A percentile compares a stretch with the other conserved stretches of the same genome.
phyloP scores from a whole-genome alignment of 257 asterid species.

The Solanum phureja region DNA sequence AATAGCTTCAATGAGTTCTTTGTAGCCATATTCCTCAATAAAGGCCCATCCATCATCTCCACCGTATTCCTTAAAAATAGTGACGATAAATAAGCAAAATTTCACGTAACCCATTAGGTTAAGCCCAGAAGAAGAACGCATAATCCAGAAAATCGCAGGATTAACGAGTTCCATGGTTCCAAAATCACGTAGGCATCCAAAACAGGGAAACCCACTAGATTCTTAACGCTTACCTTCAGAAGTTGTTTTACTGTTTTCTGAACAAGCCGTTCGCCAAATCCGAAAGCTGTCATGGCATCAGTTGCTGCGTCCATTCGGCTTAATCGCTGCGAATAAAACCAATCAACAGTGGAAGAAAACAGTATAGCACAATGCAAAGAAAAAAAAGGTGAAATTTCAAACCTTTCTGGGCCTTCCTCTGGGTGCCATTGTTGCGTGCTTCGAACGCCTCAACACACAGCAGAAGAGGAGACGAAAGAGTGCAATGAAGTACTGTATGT shows the following conservation, averaged over 20 bases:
- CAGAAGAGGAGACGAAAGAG: neutral
- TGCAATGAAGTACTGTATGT: neutral
- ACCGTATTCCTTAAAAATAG: constrained; percentile 13
- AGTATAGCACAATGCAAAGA: neutral
- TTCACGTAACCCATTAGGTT: neutral
- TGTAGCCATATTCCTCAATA: constrained; percentile 15
- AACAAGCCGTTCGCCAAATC: constrained; percentile 4
- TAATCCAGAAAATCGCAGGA: neutral
- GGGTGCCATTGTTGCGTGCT: constrained; percentile 11
- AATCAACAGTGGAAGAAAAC: neutral
- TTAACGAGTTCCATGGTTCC: neutral
- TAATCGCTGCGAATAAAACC: neutral
- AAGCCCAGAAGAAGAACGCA: neutral
- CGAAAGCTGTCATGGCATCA: constrained; percentile 13
- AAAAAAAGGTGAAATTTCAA: neutral
- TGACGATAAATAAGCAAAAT: neutral
- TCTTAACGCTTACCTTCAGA: constrained; percentile 5
- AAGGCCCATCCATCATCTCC: constrained; percentile 23
- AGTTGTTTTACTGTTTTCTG: neutral
- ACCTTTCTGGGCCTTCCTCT: constrained; percentile 18
- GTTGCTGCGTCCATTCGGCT: constrained; percentile 19
- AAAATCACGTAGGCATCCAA: neutral
- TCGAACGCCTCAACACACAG: neutral
- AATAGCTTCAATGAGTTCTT: constrained; percentile 20
- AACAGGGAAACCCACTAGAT: neutral